These are phyloP conservation scores for Tagetes erecta DNA, from an alignment of 129 eudicot genomes.

Conservation along the genomic window DNA sequence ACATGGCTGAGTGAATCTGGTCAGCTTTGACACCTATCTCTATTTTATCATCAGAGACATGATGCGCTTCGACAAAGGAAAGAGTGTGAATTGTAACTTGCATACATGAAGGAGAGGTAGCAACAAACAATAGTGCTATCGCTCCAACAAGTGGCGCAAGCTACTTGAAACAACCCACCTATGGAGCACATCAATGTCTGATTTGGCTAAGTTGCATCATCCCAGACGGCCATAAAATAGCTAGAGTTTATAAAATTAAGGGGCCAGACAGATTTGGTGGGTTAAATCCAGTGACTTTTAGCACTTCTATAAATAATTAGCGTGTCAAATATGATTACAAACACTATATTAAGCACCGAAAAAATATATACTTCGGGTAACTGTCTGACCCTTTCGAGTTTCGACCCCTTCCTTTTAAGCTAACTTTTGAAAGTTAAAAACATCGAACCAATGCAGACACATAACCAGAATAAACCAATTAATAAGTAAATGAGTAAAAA, in stretches of 20 bases:
- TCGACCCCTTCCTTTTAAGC: neutral
- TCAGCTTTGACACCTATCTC: slow-evolving; percentile 64
- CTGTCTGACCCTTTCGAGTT: too few relatives aligned
- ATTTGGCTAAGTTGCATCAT: slow-evolving; percentile 81
- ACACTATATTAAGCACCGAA: neutral
- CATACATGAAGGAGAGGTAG: slow-evolving; percentile 1
- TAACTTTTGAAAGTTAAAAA: neutral
- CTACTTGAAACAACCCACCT: slow-evolving; percentile 24
- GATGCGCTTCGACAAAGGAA: slow-evolving; percentile 51
- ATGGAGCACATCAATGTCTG: slow-evolving; percentile 67
- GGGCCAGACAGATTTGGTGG: neutral
- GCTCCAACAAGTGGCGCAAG: slow-evolving; percentile 17
- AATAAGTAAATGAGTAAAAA: neutral
- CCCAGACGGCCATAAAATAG: slow-evolving; percentile 43
- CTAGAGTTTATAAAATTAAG: neutral
- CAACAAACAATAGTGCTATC: too few relatives aligned
- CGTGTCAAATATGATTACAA: neutral
- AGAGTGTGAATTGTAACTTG: slow-evolving; percentile 32
- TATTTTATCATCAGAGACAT: slow-evolving; percentile 49
- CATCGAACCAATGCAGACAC: neutral
- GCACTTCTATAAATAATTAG: neutral
- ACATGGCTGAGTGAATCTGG: slow-evolving; percentile 36
- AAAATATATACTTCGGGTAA: neutral
- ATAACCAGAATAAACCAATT: neutral
- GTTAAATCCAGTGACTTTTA: neutral